Base-by-base conservation (phyloP, 306 rosid genomes). In the Casuarina equisetifolia region DNA sequence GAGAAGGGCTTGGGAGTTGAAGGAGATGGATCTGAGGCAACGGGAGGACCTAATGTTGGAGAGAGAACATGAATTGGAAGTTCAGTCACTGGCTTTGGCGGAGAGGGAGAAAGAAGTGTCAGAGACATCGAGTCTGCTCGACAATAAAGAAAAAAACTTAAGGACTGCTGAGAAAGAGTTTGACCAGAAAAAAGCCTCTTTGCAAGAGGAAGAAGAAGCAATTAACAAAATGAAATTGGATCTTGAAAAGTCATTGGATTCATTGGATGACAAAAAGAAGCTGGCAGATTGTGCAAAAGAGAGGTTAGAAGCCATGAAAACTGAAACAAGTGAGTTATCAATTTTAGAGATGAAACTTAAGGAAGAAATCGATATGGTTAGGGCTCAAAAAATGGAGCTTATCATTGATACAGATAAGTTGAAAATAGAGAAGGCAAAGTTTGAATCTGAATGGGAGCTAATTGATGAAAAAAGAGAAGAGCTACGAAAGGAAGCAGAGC, bases 1-100 rank as follows among this genome's bases (percentile, higher is more conserved):
- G 86, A 88, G 94, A 85, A 83, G 97, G 79, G 92, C 97, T 63
- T 95, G 99, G 99, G 99, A 95, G 87, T 87, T 95, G 84, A 90
- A 86, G 85, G 99, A 95, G 85, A 92, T 95, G 78, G 99, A 95
- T 83, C 97, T 92, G 68, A 91, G 82, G 70, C 98, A 92, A 59
- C 78, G 82, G 74, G 91, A 89, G 74, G 92, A 91, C 66, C 88
- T 88, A 81, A 54, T 91, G 76, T 73, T 59, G 59, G 97, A 92
- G 85, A 90, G 78, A 86, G 97, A 92, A 76, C 84, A 92, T 79
- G 97, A 89, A 51, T 74, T 92, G 80, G 97, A 89, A 77, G 87
- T 82, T 80, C 87, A 86, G 78, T 79, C 93, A 62, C 88, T 84
- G 79, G 80, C 86, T 53, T 62, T 92, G 87, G 76, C 73, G 52